Evolutionary conservation across 129 eudicot genomes (phyloP).

Genomic region (Artemisia tridentata): DNA sequence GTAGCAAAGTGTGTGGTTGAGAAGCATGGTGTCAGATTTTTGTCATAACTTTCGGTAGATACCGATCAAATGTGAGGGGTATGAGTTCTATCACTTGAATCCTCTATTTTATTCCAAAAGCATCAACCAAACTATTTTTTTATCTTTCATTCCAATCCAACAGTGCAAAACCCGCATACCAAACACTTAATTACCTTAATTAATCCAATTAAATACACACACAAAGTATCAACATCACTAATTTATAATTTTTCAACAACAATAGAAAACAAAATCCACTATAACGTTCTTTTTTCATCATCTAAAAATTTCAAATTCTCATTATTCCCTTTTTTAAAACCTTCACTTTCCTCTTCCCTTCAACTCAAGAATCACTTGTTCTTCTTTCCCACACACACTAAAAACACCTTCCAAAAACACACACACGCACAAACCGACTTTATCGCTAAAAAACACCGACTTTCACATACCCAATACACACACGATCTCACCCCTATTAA

Average conservation of each 20-base stretch:
- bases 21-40: too few relatives aligned
- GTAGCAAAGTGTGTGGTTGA: too few relatives aligned
- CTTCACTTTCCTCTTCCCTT: constrained; percentile 19
- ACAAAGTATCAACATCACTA: constrained; percentile 4
- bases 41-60: too few relatives aligned
- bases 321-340: constrained; percentile 17
- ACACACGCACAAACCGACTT: constrained; percentile 18
- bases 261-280: constrained; percentile 17
- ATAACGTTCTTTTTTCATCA: constrained; percentile 21
- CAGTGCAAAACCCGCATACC: too few relatives aligned
- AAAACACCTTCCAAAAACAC: background rate
- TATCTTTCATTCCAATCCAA: too few relatives aligned
- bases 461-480: constrained; percentile 11
- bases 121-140: too few relatives aligned
- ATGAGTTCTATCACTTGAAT: too few relatives aligned
- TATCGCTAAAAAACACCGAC: constrained; percentile 25
- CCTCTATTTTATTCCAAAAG: too few relatives aligned
- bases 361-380: constrained; percentile 19
- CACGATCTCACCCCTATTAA: background rate
- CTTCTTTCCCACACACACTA: constrained; percentile 7
- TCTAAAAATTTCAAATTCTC: constrained; percentile 22
- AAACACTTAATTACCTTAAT: constrained; percentile 16
- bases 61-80: too few relatives aligned
- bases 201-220: constrained; percentile 7
- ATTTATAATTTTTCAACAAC: background rate